Conservation (phyloP, 306 rosid species). For the Inga leiocalycina region DNA sequence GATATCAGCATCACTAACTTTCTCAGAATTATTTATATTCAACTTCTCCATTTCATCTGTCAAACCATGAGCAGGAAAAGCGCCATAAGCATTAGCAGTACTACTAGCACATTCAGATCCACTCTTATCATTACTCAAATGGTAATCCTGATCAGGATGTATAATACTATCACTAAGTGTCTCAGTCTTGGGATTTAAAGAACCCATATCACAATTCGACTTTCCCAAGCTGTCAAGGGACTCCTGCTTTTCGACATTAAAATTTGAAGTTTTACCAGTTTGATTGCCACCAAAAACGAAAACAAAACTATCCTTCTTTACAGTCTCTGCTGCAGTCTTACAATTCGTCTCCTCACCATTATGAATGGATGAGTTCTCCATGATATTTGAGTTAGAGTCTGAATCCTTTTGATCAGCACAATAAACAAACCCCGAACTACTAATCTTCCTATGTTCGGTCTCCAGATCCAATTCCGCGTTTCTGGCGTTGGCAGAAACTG, state of each 20-base stretch:
- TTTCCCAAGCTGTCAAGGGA: constrained; percentile 26
- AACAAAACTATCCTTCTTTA: constrained; percentile 24
- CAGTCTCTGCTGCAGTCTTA: constrained; percentile 29
- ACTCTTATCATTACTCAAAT: constrained; percentile 30
- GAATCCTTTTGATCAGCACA: constrained; percentile 33
- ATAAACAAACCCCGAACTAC: constrained; percentile 39
- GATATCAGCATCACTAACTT: constrained; percentile 27
- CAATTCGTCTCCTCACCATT: constrained; percentile 29
- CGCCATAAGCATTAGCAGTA: constrained; percentile 22
- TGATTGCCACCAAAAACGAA: constrained; percentile 36
- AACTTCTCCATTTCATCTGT: constrained; percentile 66
- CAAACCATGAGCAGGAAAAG: constrained; percentile 41
- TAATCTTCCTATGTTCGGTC: constrained; percentile 16
- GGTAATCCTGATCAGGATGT: constrained; percentile 19
- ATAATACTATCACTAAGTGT: constrained; percentile 5
- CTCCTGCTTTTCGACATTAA: constrained; percentile 40
- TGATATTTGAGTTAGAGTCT: constrained; percentile 33
- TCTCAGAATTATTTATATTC: constrained; percentile 54
- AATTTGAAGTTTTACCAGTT: constrained; percentile 17
- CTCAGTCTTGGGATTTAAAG: constrained; percentile 34
- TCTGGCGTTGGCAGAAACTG: constrained; percentile 32
- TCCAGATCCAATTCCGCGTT: constrained; percentile 22
- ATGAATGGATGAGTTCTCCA: constrained; percentile 22
- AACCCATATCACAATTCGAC: constrained; percentile 29
- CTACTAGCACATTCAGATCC: constrained; percentile 31